Conservation (phyloP, 805 yeast genomes). For the Wickerhamiella lipophila region DNA sequence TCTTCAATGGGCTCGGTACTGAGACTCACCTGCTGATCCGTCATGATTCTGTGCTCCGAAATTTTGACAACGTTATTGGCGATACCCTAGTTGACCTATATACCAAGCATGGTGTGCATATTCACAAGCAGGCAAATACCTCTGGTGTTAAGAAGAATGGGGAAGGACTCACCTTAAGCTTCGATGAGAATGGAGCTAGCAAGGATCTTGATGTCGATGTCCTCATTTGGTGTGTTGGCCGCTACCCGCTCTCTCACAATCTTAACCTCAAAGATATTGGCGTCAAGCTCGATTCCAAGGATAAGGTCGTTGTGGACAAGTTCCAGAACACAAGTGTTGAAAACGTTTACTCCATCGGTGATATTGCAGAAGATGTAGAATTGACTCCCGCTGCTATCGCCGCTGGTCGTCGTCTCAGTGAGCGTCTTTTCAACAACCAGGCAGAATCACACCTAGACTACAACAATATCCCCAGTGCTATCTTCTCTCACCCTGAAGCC, state of each 20-base stretch:
- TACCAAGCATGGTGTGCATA: constrained; percentile 64
- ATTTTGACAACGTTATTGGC: constrained; percentile 74
- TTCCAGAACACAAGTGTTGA: constrained; percentile 68
- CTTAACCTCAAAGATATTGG: constrained; percentile 70
- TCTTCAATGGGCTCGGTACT: constrained; percentile 75
- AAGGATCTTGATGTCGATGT: constrained; percentile 54
- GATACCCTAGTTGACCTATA: constrained; percentile 69
- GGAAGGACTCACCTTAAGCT: constrained; percentile 15
- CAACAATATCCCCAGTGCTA: constrained; percentile 79
- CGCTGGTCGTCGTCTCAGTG: constrained; percentile 87
- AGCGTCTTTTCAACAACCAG: constrained; percentile 79
- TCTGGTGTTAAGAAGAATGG: constrained; percentile 33
- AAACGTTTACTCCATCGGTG: constrained; percentile 78
- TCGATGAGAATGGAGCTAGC: constrained; percentile 29
- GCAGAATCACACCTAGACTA: constrained; percentile 73
- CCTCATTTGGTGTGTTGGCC: constrained; percentile 88
- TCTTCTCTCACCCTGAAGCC: constrained; percentile 97
- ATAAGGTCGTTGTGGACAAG: constrained; percentile 69
- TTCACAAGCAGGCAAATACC: constrained; percentile 52
- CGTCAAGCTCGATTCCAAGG: constrained; percentile 45
- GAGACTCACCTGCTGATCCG: constrained; percentile 81
- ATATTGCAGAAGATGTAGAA: constrained; percentile 84
- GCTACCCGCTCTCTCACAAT: constrained; percentile 54
- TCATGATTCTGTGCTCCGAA: constrained; percentile 80
- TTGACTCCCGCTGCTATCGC: constrained; percentile 98